Evolutionary conservation across 352 stramenopile genomes (phyloP).

Genomic region (Pythium vanterpoolii): DNA sequence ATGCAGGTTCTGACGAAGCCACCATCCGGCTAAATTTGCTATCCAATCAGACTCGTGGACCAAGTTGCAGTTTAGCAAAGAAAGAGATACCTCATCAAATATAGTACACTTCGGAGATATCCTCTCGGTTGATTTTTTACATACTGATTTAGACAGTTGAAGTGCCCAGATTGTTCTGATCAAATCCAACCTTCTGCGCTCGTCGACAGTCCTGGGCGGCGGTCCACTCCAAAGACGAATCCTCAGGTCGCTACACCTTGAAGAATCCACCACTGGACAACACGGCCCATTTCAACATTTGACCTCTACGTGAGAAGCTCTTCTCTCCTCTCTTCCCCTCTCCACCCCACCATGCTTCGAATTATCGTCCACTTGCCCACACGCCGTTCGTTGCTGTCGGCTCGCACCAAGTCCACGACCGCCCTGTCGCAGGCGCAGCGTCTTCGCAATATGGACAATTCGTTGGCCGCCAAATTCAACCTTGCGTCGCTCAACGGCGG

Average conservation of each 20-base stretch:
- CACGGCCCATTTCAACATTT: neutral
- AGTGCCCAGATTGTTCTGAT: neutral
- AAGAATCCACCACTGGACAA: neutral
- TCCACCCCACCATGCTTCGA: slow-evolving; percentile 5
- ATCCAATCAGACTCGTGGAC: neutral
- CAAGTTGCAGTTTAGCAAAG: neutral
- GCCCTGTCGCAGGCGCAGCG: neutral
- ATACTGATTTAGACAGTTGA: slow-evolving; percentile 1
- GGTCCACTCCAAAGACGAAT: neutral
- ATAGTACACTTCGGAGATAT: neutral
- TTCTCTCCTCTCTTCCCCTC: neutral
- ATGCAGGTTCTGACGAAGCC: neutral
- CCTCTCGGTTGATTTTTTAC: neutral
- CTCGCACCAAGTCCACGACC: neutral
- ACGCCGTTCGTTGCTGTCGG: neutral
- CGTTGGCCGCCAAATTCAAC: slow-evolving; percentile 61
- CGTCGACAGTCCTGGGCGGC: neutral
- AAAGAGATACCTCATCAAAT: neutral
- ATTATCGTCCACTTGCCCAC: slow-evolving; percentile 11
- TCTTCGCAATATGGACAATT: slow-evolving; percentile 1
- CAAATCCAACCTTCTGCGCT: neutral
- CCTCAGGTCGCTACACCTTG: neutral
- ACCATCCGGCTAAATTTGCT: neutral
- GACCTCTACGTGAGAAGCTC: neutral
- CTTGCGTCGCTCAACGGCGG: slow-evolving; percentile 58